Percentiles rank a stretch among this genome's conserved stretches.
phyloP scores from a whole-genome alignment of 306 rosid species.

The Vigna nakashimae region DNA sequence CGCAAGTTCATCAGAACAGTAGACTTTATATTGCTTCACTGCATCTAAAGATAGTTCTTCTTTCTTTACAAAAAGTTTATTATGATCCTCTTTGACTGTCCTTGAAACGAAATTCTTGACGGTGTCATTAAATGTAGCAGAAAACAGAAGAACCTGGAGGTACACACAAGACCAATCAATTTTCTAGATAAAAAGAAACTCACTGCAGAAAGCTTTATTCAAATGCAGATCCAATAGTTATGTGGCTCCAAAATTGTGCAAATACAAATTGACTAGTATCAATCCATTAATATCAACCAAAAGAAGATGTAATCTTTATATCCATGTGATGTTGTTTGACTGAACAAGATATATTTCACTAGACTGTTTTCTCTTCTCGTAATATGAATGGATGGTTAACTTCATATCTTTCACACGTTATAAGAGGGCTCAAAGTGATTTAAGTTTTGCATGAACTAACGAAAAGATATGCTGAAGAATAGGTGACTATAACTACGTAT shows the following conservation, averaged over 20 bases:
- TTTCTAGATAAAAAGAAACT: conserved; percentile 15
- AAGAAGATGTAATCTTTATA: conserved; percentile 17
- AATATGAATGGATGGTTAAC: no score
- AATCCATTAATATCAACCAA: conserved; percentile 29
- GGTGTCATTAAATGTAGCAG: conserved; percentile 89
- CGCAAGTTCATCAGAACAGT: conserved; percentile 67
- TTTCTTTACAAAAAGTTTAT: conserved; percentile 84
- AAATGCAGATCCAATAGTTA: not conserved
- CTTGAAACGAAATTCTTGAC: conserved; percentile 78
- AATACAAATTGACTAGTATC: conserved; percentile 1
- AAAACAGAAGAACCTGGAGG: conserved; percentile 85
- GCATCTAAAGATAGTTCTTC: conserved; percentile 82
- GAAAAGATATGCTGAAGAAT: no score
- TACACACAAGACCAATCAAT: conserved; percentile 19
- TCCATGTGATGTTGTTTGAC: not conserved
- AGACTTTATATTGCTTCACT: conserved; percentile 86
- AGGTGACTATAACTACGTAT: no score
- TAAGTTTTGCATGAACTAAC: no score
- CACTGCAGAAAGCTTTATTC: not conserved
- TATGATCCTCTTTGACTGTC: conserved; percentile 64
- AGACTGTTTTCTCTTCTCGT: not conserved
- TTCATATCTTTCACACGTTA: no score
- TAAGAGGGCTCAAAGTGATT: no score
- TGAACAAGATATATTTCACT: not conserved
- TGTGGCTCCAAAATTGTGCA: not conserved